A percentile compares a stretch with the other conserved stretches of the same genome.
Evolutionary conservation across 2,329 filamentous ascomycete species (phyloP).

Genomic region (Verticillium alfalfae): DNA sequence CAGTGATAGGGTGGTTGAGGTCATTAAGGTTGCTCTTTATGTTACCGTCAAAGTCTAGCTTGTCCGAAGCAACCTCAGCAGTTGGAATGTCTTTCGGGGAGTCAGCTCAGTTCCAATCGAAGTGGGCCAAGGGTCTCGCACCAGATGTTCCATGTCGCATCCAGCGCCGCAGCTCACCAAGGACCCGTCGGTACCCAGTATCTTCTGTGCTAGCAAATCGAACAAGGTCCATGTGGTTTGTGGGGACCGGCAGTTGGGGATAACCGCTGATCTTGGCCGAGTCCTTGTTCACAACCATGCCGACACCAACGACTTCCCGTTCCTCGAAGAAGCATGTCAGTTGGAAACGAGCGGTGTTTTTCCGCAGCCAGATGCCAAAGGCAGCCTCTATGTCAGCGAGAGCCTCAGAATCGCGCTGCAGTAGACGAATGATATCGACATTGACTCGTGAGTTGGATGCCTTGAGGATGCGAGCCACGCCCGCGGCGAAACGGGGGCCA

Average conservation of each 20-base stretch:
- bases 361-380: not conserved
- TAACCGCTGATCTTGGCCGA: not conserved
- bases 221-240: not conserved
- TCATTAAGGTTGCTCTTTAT: not conserved
- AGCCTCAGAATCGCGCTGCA: not conserved
- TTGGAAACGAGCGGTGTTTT: not conserved
- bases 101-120: not conserved
- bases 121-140: not conserved
- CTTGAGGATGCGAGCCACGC: not conserved
- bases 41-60: not conserved
- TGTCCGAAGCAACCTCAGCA: not conserved
- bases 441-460: not conserved
- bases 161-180: not conserved
- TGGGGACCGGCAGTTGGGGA: not conserved
- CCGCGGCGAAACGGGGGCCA: not conserved
- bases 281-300: not conserved
- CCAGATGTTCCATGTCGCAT: not conserved
- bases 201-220: not conserved
- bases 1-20: not conserved
- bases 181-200: not conserved
- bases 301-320: not conserved
- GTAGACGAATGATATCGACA: not conserved
- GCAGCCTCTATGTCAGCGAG: not conserved
- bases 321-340: conserved; percentile 1
- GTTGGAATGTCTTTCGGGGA: not conserved